These are phyloP conservation scores for Nematodospora anomalae DNA, from an alignment of 1,139 yeast genomes.

Conservation along the genomic window DNA sequence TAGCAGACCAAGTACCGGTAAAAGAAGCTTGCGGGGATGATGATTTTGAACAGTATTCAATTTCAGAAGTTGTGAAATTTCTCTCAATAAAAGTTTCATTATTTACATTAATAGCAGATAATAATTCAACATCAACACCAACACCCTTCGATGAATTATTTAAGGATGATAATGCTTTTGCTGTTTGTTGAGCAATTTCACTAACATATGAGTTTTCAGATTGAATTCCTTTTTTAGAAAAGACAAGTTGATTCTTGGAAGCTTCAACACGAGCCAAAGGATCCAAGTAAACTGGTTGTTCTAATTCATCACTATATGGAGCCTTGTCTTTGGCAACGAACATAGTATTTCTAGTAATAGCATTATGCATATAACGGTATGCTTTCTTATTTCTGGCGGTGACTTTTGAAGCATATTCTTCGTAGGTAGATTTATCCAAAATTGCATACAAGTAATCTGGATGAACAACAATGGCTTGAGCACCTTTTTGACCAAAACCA, in stretches of 20 bases:
- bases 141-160: slow-evolving; percentile 65
- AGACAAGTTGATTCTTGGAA: slow-evolving; percentile 51
- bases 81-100: slow-evolving; percentile 89
- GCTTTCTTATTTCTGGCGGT: slow-evolving; percentile 82
- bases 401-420: slow-evolving; percentile 70
- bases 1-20: slow-evolving; percentile 99
- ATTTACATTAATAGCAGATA: slow-evolving; percentile 74
- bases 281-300: slow-evolving; percentile 87
- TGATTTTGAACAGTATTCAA: slow-evolving; percentile 70
- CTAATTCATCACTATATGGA: slow-evolving; percentile 87
- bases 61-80: slow-evolving; percentile 83
- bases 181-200: slow-evolving; percentile 41
- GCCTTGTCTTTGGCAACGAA: slow-evolving; percentile 92
- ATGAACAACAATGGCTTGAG: slow-evolving; percentile 87
- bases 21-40: slow-evolving; percentile 83
- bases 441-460: slow-evolving; percentile 92
- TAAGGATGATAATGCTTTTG: slow-evolving; percentile 49
- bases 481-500: slow-evolving; percentile 99
- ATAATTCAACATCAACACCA: slow-evolving; percentile 95
- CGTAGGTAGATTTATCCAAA: slow-evolving; percentile 68
- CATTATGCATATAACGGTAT: slow-evolving; percentile 94
- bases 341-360: slow-evolving; percentile 86
- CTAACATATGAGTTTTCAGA: slow-evolving; percentile 36
- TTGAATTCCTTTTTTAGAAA: slow-evolving; percentile 45
- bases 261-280: slow-evolving; percentile 85